phyloP scores from a whole-genome alignment of 345 rosid genomes.

The Combretum micranthum region DNA sequence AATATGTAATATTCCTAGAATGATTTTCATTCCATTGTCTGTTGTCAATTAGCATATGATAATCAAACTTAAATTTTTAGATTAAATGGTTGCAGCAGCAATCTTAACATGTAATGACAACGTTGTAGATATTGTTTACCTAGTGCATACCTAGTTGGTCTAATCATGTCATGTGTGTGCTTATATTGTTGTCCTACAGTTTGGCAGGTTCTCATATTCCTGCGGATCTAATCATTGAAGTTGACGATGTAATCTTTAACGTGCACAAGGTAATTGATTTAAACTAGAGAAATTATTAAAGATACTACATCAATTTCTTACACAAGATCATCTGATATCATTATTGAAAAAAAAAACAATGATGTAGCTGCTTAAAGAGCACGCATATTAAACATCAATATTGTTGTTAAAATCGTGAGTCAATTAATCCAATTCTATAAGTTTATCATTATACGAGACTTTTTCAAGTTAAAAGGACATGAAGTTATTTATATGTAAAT shows the following conservation, averaged over 20 bases:
- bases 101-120: too few relatives aligned
- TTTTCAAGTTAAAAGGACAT: too few relatives aligned
- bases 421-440: too few relatives aligned
- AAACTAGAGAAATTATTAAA: not conserved
- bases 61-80: not conserved
- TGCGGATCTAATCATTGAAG: conserved; percentile 58
- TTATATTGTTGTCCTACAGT: conserved; percentile 36
- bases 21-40: not conserved
- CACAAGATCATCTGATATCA: not conserved
- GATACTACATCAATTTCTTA: not conserved
- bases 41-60: not conserved
- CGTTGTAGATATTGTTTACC: too few relatives aligned
- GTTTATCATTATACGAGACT: too few relatives aligned
- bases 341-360: not conserved
- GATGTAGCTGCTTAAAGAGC: too few relatives aligned
- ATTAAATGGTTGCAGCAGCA: too few relatives aligned
- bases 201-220: conserved; percentile 52
- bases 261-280: conserved; percentile 59
- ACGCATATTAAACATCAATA: too few relatives aligned
- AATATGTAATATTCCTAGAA: conserved; percentile 6
- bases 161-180: too few relatives aligned
- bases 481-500: too few relatives aligned
- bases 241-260: conserved; percentile 49
- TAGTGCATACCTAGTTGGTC: too few relatives aligned
- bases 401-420: too few relatives aligned